Base-by-base conservation (phyloP, 148 eudicot species). In the Hydrangea macrophylla region DNA sequence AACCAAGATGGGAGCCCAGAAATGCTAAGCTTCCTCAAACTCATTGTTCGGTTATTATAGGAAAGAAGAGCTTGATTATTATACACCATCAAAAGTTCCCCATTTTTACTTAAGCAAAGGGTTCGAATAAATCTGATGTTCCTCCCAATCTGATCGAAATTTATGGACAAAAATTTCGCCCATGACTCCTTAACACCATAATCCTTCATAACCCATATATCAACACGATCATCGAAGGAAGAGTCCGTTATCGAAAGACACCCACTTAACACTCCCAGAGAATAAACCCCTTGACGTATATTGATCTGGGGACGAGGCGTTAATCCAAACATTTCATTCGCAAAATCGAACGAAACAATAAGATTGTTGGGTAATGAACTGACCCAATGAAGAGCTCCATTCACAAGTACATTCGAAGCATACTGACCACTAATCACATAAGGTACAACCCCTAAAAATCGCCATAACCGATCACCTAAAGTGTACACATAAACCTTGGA, bases 121-220 rank as follows among this genome's bases (percentile, higher is more conserved):
- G 20, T 15, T 23, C 17, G 56, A 30, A n/a, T 6, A n/a, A 17
- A 8, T 13, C 12, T 17, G 9, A 25, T 24, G 9, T n/a, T 2
- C 54, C 36, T 26, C 55, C 23, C 24, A 3, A n/a, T 23, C 36
- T 9, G 22, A 17, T 26, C 6, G 2, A 45, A 3, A n/a, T 27
- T 17, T n/a, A 64, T n/a, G 26, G 6, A 0, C 13, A 44, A 17
- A 63, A 20, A 11, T 18, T 15, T 44, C 7, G 18, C 23, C 55
- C 67, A 64, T 42, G 67, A 45, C 15, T 64, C 67, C 6, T 5
- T 28, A 27, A 45, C 67, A 64, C 32, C 32, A 27, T 64, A 45
- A 9, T 64, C 55, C 54, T 27, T 9, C 67, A 64, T 26, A 64
- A 64, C 13, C 67, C 67, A 64, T 27, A 64, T 18, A 2, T 17